Conservation (phyloP, 2,329 filamentous ascomycete species). For the Fusarium avenaceum region DNA sequence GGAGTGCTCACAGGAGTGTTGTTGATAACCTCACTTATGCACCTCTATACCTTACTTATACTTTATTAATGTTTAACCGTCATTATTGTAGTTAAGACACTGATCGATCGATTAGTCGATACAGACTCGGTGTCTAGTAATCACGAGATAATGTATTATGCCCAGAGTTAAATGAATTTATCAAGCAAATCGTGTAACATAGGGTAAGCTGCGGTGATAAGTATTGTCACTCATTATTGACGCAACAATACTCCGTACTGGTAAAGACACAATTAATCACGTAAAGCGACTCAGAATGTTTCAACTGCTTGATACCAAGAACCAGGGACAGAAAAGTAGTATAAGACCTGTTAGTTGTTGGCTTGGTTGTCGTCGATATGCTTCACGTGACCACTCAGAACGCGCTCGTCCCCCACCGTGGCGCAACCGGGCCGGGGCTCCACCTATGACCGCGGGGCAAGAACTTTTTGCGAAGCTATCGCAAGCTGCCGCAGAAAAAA, state of each 20-base stretch:
- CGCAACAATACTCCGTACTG: neutral
- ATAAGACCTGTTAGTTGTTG: neutral
- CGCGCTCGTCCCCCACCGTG: constrained; percentile 50
- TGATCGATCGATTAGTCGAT: too few species aligned
- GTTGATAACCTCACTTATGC: too few species aligned
- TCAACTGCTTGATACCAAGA: neutral
- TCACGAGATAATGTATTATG: too few species aligned
- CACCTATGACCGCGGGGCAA: constrained; percentile 50
- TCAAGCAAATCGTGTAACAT: neutral
- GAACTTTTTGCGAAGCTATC: constrained; percentile 53
- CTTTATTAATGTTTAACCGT: too few species aligned
- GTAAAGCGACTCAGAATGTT: neutral
- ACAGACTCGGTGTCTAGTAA: too few species aligned
- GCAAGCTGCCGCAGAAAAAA: constrained; percentile 44
- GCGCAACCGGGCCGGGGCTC: constrained; percentile 46
- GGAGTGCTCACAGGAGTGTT: too few species aligned
- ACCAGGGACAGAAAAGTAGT: neutral
- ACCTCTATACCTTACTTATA: too few species aligned
- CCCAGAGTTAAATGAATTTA: neutral
- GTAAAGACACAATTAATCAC: too few species aligned
- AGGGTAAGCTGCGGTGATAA: neutral
- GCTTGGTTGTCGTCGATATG: neutral
- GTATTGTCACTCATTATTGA: neutral
- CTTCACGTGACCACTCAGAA: constrained; percentile 42
- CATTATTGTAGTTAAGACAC: too few species aligned